Base-by-base conservation (phyloP, 768 basidiomycete species). In the Tylopilus vinaceipallidus region DNA sequence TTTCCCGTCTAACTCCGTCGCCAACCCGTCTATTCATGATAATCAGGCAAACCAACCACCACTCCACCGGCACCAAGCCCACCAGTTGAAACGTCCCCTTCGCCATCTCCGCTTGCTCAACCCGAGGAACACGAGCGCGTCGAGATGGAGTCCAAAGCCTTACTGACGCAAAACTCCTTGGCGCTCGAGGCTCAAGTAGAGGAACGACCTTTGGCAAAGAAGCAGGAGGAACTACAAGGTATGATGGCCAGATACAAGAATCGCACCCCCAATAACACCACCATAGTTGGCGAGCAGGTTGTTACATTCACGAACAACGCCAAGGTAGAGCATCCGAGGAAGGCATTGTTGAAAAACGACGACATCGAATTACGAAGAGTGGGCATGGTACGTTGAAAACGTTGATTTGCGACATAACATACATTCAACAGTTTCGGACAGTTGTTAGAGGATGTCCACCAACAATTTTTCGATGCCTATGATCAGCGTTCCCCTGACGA, bases 181-280 rank as follows among this genome's bases (percentile, higher is more conserved):
- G 84, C 84, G 8, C 75, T 94, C 17, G 91, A 93, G 61, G 86
- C 86, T 27, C 88, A 95, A 55, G 76, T 93, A 4, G 88, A 92
- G 62, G 85, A 90, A 55, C 78, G 93, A 30, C 93, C 93, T 9
- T 67, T 95, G 46, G 91, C 90, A 14, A 93, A 88, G 75, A 84
- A 85, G 69, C 91, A 95, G 66, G 89, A 93, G 63, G 81, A 82
- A 54, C 71, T 88, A 23, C 75, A 84, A 54, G 82, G 79, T 52
- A 75, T 71, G 13, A 30, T 66, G 61, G 45, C 64, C 61, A 55
- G 43, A 45, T 50, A 13, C 39, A 42, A 50, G 34, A 40, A 5
- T 26, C 29, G 10, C 27, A 27, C 20, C 17, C 14, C 13, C 37
- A 32, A 14, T 55, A 19, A 57, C 39, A 48, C 43, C 12, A 46